Evolutionary conservation across 352 stramenopile species (phyloP).

Genomic region (Globisporangium viniferum): DNA sequence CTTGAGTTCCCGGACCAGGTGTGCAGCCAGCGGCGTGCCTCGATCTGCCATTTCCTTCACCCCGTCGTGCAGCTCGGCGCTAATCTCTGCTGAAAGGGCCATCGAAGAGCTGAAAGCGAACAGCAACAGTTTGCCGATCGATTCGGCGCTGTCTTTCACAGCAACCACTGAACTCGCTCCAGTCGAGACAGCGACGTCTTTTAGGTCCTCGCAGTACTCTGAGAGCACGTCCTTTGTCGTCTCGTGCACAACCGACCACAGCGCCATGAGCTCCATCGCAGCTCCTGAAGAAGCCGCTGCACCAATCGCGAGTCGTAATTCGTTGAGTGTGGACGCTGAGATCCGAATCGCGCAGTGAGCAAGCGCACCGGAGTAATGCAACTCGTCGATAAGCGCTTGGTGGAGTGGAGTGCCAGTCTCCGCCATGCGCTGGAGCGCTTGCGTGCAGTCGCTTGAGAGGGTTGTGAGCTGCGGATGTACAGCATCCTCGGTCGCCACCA

Average conservation of each 20-base stretch:
- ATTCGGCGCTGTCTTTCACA: not conserved
- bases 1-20: not conserved
- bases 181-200: not conserved
- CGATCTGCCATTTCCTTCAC: not conserved
- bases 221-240: slow-evolving; percentile 22
- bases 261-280: slow-evolving; percentile 24
- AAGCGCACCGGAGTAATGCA: not conserved
- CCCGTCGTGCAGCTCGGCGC: not conserved
- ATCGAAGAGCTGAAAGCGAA: slow-evolving; percentile 1
- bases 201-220: slow-evolving; percentile 2
- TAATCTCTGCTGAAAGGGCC: not conserved
- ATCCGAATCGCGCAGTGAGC: not conserved
- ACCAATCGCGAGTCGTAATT: slow-evolving; percentile 25
- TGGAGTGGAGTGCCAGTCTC: not conserved
- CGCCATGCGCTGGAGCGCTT: slow-evolving; percentile 6
- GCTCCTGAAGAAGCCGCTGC: slow-evolving; percentile 15
- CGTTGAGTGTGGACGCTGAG: slow-evolving; percentile 10
- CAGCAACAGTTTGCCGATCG: not conserved
- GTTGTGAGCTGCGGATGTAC: not conserved
- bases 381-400: not conserved
- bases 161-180: not conserved
- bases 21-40: not conserved
- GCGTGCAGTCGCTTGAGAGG: slow-evolving; percentile 1
- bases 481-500: not conserved
- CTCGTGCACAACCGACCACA: slow-evolving; percentile 28